Conservation (phyloP, 352 stramenopile species). For the Pythium dissimile region DNA sequence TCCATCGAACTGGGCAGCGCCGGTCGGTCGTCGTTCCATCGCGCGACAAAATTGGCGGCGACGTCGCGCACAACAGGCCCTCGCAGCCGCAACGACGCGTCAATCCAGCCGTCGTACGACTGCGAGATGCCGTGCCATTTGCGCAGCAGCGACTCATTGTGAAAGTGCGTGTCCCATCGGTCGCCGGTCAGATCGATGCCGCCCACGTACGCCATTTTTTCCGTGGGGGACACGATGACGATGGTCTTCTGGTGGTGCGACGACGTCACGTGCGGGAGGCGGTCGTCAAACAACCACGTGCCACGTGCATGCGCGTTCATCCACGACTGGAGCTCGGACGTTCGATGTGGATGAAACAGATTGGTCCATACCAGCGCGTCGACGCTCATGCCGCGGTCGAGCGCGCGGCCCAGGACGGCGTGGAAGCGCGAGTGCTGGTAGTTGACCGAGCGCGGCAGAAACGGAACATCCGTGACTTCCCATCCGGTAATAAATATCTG, state of each 20-base stretch:
- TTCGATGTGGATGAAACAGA: slow-evolving; percentile 6
- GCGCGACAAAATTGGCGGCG: slow-evolving; percentile 25
- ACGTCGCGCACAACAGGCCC: slow-evolving; percentile 26
- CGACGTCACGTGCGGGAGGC: slow-evolving; percentile 47
- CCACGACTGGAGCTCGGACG: slow-evolving; percentile 9
- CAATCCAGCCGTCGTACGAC: slow-evolving; percentile 28
- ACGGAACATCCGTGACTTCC: slow-evolving; percentile 23
- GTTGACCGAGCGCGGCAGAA: slow-evolving; percentile 7
- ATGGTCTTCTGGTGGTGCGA: slow-evolving; percentile 74
- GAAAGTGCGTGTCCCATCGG: slow-evolving; percentile 28
- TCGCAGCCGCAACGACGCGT: slow-evolving; percentile 20
- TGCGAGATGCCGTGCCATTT: slow-evolving; percentile 3
- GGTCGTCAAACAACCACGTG: slow-evolving; percentile 52
- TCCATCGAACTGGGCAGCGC: neutral
- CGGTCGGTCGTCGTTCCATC: slow-evolving; percentile 23
- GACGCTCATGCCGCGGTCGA: slow-evolving; percentile 15
- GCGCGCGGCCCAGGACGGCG: slow-evolving; percentile 5
- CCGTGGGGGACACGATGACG: slow-evolving; percentile 22
- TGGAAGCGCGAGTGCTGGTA: slow-evolving; percentile 14
- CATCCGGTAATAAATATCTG: slow-evolving; percentile 22
- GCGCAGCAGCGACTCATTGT: slow-evolving; percentile 20
- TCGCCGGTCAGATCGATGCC: slow-evolving; percentile 28
- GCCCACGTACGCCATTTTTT: slow-evolving; percentile 28
- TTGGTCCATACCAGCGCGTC: slow-evolving; percentile 20
- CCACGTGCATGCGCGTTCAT: slow-evolving; percentile 23